Evolutionary conservation across 2,329 filamentous ascomycete species (phyloP), one percentile per base, ranked within the genome.

Genomic region (Pseudogymnoascus sp.): DNA sequence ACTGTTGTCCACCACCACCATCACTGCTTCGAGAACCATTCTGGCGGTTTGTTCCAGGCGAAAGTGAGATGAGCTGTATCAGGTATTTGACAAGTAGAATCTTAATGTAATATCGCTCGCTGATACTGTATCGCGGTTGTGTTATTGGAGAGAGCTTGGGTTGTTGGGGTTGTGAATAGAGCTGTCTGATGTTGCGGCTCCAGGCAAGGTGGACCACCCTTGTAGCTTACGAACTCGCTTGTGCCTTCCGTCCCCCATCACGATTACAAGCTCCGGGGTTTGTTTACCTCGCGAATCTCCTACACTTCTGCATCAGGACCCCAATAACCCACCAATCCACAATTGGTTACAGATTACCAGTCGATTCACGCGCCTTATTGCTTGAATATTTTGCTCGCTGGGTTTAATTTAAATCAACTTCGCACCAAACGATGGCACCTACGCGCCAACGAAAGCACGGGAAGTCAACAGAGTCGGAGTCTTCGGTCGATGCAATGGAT

Each of bases 1-100:
- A 82, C 93, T 97, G 84, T 97, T 99, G 84, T 99, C 95, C 73
- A 97, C 91, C 84, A 97, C 88, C 77, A 99, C 91, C 93, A 99
- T 97, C 67, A 96, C 96, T 80, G 95, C 96, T 87, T 99, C 95
- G 78, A 99, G 88, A 79, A 88, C 90, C 95, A 99, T 99, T 74
- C 83, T 93, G 86, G 77, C 78, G 77, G 77, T 53, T 53, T 53
- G 23, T 53, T 53, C 43, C 43, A 53, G 23, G 43, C 43, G 43
- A 53, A 53, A 53, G 14, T 31, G 43, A 53, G 23, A 14, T 31
- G 43, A 53, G 14, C 23, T 16, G 23, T 53, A 53, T 53, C 14
- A 16, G 25, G 53, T 28, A 37, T 63, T 46, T 40, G 28, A 23
- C 18, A 8, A 36, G 28, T 62, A 31, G 12, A 31, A 28, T 38